Evolutionary conservation across 2,329 filamentous ascomycete species (phyloP), one percentile per base, ranked within the genome.

Genomic region (Bisporella sp.): DNA sequence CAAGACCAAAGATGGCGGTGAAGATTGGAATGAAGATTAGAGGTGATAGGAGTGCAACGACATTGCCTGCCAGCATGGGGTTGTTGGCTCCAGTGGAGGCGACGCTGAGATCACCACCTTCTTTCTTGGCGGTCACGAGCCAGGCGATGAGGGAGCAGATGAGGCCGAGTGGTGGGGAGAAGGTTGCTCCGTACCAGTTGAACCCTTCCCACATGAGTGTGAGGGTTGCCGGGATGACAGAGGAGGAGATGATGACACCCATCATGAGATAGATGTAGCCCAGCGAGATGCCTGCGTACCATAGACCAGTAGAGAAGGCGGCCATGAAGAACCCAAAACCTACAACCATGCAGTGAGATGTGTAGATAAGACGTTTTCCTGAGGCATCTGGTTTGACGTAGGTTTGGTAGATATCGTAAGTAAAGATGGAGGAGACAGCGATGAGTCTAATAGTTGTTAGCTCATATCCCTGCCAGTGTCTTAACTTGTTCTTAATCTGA

Each of bases 261-360:
- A 96, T 96, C 64, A 95, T 79, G 1, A 95, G 73, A 63, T 95
- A 95, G 3, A 95, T 74, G 62, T 91, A 95, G 8, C 89, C 90
- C 87, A 96, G 93, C 8, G 81, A 85, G 54, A 96, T 86, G 40
- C 78, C 76, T 9, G 73, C 74, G 54, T 79, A 78, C 65, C 69
- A 75, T 13, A 66, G 77, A 0, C 87, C 89, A 0, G 88, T 87
- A 0, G 84, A 84, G 68, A 95, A 89, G 1, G 73, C 78, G 11
- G 88, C 87, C 73, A 95, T 92, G 59, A 87, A 75, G 21, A 90
- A 58, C 0, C 87, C 85, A 62, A 91, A 96, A 11, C 82, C 73
- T 39, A 93, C 69, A 51, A 85, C 90, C 61, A 82, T 80, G 35
- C 76, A 69, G 66, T 96, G 87, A 30, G 81, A 89, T 70, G 91